Evolutionary conservation across 257 asterid species (phyloP).

Genomic region (Parsonsia alboflavescens): DNA sequence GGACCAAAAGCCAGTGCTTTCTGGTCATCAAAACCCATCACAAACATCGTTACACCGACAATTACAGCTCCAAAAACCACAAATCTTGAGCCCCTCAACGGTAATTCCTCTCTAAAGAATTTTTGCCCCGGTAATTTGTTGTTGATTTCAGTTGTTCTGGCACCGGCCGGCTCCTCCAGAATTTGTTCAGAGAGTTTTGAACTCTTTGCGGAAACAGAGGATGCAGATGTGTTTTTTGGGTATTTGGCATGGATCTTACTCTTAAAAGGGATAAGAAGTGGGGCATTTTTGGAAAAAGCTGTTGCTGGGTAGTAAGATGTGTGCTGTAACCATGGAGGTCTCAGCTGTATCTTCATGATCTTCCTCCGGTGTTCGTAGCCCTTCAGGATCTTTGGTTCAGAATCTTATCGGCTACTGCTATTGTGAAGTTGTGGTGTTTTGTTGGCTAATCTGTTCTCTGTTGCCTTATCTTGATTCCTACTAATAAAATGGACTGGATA

Average conservation of each 20-base stretch:
- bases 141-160: background rate
- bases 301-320: background rate
- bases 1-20: conserved; percentile 86
- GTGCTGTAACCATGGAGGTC: conserved; percentile 13
- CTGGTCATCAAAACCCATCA: conserved; percentile 66
- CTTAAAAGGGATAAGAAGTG: background rate
- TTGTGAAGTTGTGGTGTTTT: background rate
- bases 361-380: no score
- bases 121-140: conserved; percentile 3
- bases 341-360: conserved; percentile 10
- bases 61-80: conserved; percentile 46
- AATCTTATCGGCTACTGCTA: background rate
- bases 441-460: no score
- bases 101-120: background rate
- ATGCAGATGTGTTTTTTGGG: background rate
- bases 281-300: background rate
- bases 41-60: conserved; percentile 45
- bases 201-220: background rate
- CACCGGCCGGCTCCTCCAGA: background rate
- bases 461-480: no score
- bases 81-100: conserved; percentile 10
- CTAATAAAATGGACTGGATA: no score
- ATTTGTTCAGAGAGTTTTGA: background rate
- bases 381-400: no score
- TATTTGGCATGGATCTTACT: background rate